Evolutionary conservation across 2,329 filamentous ascomycete genomes (phyloP), one percentile per base, ranked within the genome.

Genomic region (Setomelanomma holmii): DNA sequence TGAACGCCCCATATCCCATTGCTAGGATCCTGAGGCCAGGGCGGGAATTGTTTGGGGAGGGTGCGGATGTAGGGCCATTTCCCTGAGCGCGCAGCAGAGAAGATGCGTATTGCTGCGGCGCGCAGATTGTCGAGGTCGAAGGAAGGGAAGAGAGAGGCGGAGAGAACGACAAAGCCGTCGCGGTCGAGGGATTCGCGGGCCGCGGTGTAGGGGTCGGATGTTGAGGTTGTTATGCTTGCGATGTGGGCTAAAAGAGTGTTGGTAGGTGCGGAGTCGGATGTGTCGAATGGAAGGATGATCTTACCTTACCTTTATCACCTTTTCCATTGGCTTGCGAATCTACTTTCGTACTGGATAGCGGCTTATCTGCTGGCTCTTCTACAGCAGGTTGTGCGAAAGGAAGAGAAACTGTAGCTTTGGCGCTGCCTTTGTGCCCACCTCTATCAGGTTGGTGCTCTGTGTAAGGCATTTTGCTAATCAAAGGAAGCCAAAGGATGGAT

Each of bases 1-100:
- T 96, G 91, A 2, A 96, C 88, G 58, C 91, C 91, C 92, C 91
- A 96, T 74, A 96, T 96, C 17, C 90, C 90, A 45, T 79, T 75
- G 0, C 80, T 78, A 1, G 81, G 77, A 43, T 80, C 79, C n/a
- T 79, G 80, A 4, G 83, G 79, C 91, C 91, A 96, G 0, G 92
- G 92, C 0, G 91, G 92, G 77, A 96, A 96, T 75, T 96, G 91
- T 75, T 96, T 96, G 47, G 90, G 90, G 2, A 95, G 84, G 0
- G 90, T 93, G 59, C 91, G 89, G 67, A 96, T 86, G 75, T 89
- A 83, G 3, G 90, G 90, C 91, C 91, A 96, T 56, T 81, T 68
- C 33, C 91, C 91, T n/a, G 78, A 63, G 57, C 89, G 86, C 36
- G 89, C 88, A 36, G 85, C 77, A 2, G 76, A 69, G 17, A 86